Conservation (phyloP, 2,329 filamentous ascomycete genomes). For the Claviceps pusilla region DNA sequence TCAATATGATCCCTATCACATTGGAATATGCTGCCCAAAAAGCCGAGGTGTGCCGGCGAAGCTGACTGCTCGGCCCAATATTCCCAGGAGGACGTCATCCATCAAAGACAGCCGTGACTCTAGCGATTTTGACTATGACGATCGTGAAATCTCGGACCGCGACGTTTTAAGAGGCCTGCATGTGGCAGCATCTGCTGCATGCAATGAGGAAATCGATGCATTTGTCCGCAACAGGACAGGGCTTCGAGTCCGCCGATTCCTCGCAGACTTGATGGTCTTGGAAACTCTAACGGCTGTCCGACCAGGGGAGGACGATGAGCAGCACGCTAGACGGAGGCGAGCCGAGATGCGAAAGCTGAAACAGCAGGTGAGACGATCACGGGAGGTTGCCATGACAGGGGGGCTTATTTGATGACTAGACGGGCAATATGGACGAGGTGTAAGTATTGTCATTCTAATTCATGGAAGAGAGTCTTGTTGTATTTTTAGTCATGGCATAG, state of each 20-base stretch:
- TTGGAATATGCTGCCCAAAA: constrained; percentile 14
- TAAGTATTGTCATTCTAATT: background rate
- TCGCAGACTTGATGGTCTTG: constrained; percentile 38
- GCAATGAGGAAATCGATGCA: constrained; percentile 37
- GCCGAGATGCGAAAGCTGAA: constrained; percentile 22
- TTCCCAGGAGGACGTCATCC: constrained; percentile 22
- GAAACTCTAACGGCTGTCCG: constrained; percentile 27
- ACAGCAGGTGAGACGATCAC: constrained; percentile 20
- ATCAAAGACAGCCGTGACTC: constrained; percentile 13
- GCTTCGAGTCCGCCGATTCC: constrained; percentile 35
- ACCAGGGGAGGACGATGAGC: constrained; percentile 11
- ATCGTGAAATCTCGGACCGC: constrained; percentile 28
- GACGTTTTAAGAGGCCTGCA: constrained; percentile 41
- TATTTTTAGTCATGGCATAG: background rate
- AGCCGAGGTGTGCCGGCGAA: constrained; percentile 13
- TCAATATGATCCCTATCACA: constrained; percentile 10
- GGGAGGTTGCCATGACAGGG: constrained; percentile 10
- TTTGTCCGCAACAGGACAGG: constrained; percentile 38
- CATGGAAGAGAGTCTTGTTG: background rate
- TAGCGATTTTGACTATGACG: constrained; percentile 17
- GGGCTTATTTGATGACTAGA: constrained; percentile 5
- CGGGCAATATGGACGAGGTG: background rate
- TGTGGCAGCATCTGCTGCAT: constrained; percentile 40
- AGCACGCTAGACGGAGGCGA: constrained; percentile 15
- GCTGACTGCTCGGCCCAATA: constrained; percentile 17